phyloP scores from a whole-genome alignment of 2,329 filamentous ascomycete genomes.

The Boeremia exigua region DNA sequence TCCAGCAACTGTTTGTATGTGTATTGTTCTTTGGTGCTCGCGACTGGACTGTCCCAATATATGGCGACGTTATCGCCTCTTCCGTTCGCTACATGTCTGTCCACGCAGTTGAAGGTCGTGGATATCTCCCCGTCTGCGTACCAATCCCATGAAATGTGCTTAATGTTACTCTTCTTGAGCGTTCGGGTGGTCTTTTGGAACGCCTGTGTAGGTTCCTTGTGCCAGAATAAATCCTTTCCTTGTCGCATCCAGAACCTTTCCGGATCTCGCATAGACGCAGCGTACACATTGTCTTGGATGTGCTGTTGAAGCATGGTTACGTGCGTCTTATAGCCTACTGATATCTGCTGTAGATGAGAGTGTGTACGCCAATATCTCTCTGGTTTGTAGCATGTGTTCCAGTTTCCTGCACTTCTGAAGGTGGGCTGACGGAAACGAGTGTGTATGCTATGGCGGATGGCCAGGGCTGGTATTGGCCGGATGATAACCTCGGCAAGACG shows the following conservation, averaged over 20 bases:
- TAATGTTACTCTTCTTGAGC: conserved; percentile 63
- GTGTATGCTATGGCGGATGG: neutral
- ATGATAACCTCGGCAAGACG: neutral
- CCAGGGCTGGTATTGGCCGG: neutral
- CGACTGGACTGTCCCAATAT: conserved; percentile 87
- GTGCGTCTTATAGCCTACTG: neutral
- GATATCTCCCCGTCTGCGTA: conserved; percentile 88
- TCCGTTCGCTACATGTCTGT: conserved; percentile 82
- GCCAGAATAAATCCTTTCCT: conserved; percentile 79
- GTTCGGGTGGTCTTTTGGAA: conserved; percentile 68
- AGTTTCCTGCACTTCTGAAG: neutral
- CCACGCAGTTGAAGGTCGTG: conserved; percentile 89
- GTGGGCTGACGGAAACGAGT: neutral
- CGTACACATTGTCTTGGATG: conserved; percentile 59
- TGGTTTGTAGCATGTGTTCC: neutral
- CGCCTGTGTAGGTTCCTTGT: conserved; percentile 71
- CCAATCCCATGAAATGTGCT: conserved; percentile 85
- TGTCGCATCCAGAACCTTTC: conserved; percentile 77
- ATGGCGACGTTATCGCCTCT: conserved; percentile 76
- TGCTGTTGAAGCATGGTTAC: conserved; percentile 18
- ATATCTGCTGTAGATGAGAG: neutral
- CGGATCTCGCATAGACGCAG: conserved; percentile 69
- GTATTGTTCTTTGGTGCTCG: conserved; percentile 70
- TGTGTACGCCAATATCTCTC: neutral
- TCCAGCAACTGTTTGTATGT: conserved; percentile 78